Evolutionary conservation across 805 yeast genomes (phyloP), one percentile per base, ranked within the genome.

Genomic region (Kuraishia capsulata): DNA sequence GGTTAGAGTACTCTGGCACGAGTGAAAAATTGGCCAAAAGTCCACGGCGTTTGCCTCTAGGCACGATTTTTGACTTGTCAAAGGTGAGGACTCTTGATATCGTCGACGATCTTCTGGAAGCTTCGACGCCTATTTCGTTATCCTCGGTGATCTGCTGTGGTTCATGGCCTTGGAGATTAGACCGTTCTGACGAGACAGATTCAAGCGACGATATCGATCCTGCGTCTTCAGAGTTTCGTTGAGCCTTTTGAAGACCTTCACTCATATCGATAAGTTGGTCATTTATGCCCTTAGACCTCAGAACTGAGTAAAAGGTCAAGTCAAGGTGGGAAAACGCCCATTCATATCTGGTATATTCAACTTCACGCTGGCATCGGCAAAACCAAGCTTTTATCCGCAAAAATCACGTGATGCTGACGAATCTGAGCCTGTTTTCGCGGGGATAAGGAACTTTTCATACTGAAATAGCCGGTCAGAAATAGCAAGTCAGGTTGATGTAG

Each of bases 1-100:
- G 80, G 50, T 86, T 86, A 34, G 72, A 71, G 49, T 77, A 79
- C 54, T 86, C 95, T 0, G 89, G 86, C 3, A 79, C 46, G 1
- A 81, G 9, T 1, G 80, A 58, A 2, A 81, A 33, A 3, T 45
- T 48, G 0, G 79, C 60, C 2, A 83, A 51, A 0, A 83, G 42
- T 0, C 94, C 94, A 32, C 94, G 54, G 38, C 84, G 61, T 29
- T 76, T 50, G 6, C 41, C 40, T 5, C 50, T 49, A 2, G 73
- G 66, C 2, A 68, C 67, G 5, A 50, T 39, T 29, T 48, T 47
- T 5, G 43, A 30, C 6, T 44, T 41, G 38, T 59, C 61, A 30
- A 55, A 41, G n/a, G 49, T 42, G 23, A 52, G 5, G 21, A 33
- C 28, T 20, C 35, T 30, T 3, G 43, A 19, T n/a, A 28, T 14